A percentile compares a stretch with the other conserved stretches of the same genome.
Evolutionary conservation across 306 rosid species (phyloP).

Genomic region (Cucurbita pepo): DNA sequence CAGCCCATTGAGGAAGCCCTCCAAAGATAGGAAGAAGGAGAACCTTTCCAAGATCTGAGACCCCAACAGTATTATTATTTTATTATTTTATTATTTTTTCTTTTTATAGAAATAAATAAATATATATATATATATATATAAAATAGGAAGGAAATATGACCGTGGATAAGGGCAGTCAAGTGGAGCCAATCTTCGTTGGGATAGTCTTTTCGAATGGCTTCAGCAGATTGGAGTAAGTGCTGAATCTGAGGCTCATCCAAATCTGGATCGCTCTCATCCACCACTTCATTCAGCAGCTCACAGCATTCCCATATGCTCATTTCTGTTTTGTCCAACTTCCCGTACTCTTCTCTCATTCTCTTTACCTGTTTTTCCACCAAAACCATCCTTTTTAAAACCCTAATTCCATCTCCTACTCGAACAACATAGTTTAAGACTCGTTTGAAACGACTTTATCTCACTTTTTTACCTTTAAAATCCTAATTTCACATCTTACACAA

Average conservation of each 20-base stretch:
- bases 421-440: no score
- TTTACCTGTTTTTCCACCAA: slow-evolving; percentile 17
- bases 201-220: slow-evolving; percentile 39
- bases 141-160: background rate
- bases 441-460: no score
- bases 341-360: slow-evolving; percentile 36
- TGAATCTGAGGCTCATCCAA: slow-evolving; percentile 58
- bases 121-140: no score
- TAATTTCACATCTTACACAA: background rate
- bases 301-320: slow-evolving; percentile 67
- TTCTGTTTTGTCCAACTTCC: slow-evolving; percentile 26
- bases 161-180: slow-evolving; percentile 58
- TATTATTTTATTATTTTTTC: no score
- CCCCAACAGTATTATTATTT: no score
- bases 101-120: no score
- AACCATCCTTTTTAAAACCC: background rate
- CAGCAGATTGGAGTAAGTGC: slow-evolving; percentile 46
- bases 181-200: slow-evolving; percentile 48
- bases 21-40: slow-evolving; percentile 51
- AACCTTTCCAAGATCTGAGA: slow-evolving; percentile 45
- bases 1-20: slow-evolving; percentile 61
- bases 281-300: slow-evolving; percentile 38
- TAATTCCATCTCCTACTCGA: background rate
- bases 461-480: background rate
- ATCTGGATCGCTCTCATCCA: slow-evolving; percentile 54